Base-by-base conservation (phyloP, 2,329 filamentous ascomycete species). In the Pyrenophora seminiperda region DNA sequence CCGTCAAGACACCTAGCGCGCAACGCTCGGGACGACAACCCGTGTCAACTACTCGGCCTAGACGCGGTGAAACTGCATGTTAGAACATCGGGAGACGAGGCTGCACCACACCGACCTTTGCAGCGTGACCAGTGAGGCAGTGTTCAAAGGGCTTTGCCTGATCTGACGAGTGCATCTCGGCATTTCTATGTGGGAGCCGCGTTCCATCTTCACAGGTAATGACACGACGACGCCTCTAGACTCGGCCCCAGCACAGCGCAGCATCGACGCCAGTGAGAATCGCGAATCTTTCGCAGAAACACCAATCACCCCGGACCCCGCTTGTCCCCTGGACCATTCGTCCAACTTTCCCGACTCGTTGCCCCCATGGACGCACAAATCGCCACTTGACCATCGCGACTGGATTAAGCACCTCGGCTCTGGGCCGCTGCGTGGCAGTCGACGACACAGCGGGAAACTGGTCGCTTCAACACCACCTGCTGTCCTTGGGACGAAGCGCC, bases 401-500 rank as follows among this genome's bases (percentile, higher is more conserved):
- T 37, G 40, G 31, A 44, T 41, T 45, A 50, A 39, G 30, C 58
- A 39, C 37, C 56, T 54, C 19, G 51, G 32, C 41, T 56, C 59
- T 40, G 50, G 53, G 43, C 43, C 56, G 17, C 51, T 50, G 29
- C 47, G 38, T 39, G 41, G 41, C 41, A 48, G 45, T 32, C 42
- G 53, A 27, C 44, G 32, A 13, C 38, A 29, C 40, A 36, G 30
- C 19, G 49, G 42, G 37, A 38, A 19, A 11, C 47, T 40, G 10
- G 15, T 33, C 14, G 38, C 52, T 5, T 55, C 32, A 24, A 62
- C 63, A 11, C 62, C 61, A 33, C 54, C 62, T 24, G 45, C 58
- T 3, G 41, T 60, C 19, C 52, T 57, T 22, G 62, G 66, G n/a
- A 58, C 30, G 32, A 69, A 69, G 50, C 61, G 66, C 20, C 45